Conservation (phyloP, 495 filamentous ascomycete genomes). For the Elasticomyces elasticus region DNA sequence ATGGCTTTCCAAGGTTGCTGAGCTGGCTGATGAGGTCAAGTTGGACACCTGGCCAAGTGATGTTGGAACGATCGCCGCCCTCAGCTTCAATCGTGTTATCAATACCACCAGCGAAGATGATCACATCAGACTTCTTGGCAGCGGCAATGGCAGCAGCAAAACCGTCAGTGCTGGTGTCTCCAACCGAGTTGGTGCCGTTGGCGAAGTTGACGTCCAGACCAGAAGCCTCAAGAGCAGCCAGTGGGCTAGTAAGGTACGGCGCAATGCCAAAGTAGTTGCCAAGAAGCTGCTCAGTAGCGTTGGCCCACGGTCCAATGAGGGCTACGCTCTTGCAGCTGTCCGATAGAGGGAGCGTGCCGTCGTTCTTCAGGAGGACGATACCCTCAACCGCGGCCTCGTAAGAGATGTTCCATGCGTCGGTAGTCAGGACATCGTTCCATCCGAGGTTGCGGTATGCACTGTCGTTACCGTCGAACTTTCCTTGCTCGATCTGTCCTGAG, state of each 20-base stretch:
- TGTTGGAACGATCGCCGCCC: constrained; percentile 40
- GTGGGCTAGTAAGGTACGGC: constrained; percentile 46
- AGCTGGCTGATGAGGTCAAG: constrained; percentile 46
- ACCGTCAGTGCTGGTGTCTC: constrained; percentile 39
- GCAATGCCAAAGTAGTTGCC: constrained; percentile 51
- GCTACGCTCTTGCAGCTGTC: constrained; percentile 36
- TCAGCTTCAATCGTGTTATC: constrained; percentile 50
- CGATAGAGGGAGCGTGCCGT: constrained; percentile 44
- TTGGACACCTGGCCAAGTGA: constrained; percentile 50
- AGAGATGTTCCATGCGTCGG: constrained; percentile 46
- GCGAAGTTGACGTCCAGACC: constrained; percentile 43
- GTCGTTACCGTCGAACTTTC: constrained; percentile 48
- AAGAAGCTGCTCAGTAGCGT: constrained; percentile 50
- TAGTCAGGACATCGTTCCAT: constrained; percentile 44
- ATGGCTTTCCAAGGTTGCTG: constrained; percentile 41
- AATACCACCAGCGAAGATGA: constrained; percentile 50
- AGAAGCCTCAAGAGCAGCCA: constrained; percentile 39
- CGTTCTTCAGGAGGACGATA: constrained; percentile 53
- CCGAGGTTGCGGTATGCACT: constrained; percentile 41
- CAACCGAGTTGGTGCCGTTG: constrained; percentile 32
- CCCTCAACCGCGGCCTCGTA: constrained; percentile 51
- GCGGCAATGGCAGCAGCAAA: constrained; percentile 36
- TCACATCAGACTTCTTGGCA: constrained; percentile 43
- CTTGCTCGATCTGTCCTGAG: constrained; percentile 43
- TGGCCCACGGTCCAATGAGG: constrained; percentile 50